Conservation (phyloP, 2,329 filamentous ascomycete species). For the Fusarium paranaense region DNA sequence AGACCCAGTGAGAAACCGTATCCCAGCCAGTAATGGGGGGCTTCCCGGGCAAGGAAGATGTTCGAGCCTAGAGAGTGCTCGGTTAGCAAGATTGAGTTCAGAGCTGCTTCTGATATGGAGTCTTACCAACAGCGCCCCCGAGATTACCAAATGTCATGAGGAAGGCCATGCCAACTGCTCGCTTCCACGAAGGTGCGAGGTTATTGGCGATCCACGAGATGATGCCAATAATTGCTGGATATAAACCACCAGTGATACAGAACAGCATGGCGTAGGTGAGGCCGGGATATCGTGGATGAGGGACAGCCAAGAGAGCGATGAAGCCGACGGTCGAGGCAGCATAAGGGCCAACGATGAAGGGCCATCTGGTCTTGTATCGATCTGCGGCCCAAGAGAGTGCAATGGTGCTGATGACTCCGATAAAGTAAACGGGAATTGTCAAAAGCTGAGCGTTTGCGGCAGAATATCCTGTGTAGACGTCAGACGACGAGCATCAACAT, state of each 20-base stretch:
- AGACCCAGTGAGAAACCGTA: neutral
- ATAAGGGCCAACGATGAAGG: constrained; percentile 1
- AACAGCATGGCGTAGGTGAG: neutral
- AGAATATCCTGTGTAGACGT: neutral
- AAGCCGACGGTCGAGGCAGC: constrained; percentile 24
- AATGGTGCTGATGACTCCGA: neutral
- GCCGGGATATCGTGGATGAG: neutral
- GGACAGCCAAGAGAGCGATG: neutral
- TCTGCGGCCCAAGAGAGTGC: neutral
- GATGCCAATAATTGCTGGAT: constrained; percentile 4
- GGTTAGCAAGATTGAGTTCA: neutral
- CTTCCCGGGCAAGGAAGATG: neutral
- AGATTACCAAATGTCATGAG: constrained; percentile 7
- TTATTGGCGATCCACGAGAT: constrained; percentile 14
- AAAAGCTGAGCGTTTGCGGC: constrained; percentile 10
- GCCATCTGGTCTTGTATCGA: neutral
- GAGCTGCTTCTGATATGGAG: neutral
- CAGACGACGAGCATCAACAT: too few species aligned
- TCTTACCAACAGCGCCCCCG: neutral
- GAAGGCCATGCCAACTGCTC: constrained; percentile 4
- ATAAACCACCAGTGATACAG: neutral
- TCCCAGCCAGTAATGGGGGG: neutral
- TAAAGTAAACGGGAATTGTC: constrained; percentile 5
- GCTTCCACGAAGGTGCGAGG: neutral
- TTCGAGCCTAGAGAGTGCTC: neutral